Evolutionary conservation across 371 early-diverging fungal genomes (phyloP), one percentile per base, ranked within the genome.

Genomic region (Lichtheimia hyalospora): DNA sequence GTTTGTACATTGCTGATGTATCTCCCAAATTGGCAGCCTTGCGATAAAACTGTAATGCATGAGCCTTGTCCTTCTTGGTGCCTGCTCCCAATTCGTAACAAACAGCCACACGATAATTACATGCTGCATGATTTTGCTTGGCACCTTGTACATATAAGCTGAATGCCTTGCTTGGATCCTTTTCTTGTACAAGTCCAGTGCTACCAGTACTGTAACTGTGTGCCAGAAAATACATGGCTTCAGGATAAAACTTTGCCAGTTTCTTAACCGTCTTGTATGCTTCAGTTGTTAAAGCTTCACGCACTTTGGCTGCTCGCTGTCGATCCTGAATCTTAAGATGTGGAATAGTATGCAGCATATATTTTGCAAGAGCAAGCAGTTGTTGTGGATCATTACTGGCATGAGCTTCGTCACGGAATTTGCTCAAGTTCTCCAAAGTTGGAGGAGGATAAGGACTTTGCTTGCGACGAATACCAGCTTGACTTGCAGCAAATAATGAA

Each of bases 41-140:
- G 67, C 95, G 87, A 71, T 92, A 98, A 67, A 92, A 96, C 62
- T 93, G 92, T 18, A 96, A 83, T 0, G 97, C 91, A 24, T 95
- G 89, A 10, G 74, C 74, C 20, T 86, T 81, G 67, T 98, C 97
- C 4, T 89, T 77, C 58, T 92, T 93, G 5, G 93, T 92, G 34
- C 99, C 99, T 10, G 92, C 93, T 12, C 97, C 98, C 14, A 91
- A 77, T 64, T 98, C 99, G 70, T 96, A 94, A 74, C 96, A 97
- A 8, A 96, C 97, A 3, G 93, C 99, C 0, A 92, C 89, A 57
- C 98, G 88, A 71, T 95, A 98, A 15, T 93, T 94, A 16, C 97
- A 93, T 10, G 89, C 90, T 0, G 97, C 89, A 69, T 96, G 98
- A 68, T 83, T 88, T 60, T 92, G 92, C 69, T 97, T 97, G 13